Evolutionary conservation across 2,329 filamentous ascomycete genomes (phyloP), one percentile per base, ranked within the genome.

Genomic region (Dactylellina drechsleri): DNA sequence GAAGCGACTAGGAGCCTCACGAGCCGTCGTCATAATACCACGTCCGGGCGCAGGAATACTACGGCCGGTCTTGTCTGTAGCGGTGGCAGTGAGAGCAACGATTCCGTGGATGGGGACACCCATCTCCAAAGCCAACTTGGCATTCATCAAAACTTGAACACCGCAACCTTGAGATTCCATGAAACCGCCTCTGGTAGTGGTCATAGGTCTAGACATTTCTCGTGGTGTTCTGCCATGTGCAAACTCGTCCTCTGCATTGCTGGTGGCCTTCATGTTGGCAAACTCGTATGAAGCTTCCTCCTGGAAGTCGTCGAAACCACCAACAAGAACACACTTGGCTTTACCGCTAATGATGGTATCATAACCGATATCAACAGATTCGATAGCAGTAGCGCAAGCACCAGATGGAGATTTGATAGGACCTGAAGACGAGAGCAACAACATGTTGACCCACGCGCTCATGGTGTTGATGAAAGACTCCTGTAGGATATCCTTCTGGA

Each of bases 391-490:
- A 70, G 95, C 95, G 82, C 95, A 99, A 81, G 95, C 95, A 85
- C 94, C 95, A 60, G 98, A 95, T 2, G 95, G 95, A 0, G 96
- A 98, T 87, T 98, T 97, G 87, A 99, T 98, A 49, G 95, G 92
- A 79, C 95, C 95, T 61, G 95, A 98, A 4, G 95, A 98, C 3
- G 95, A 99, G 77, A 99, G 86, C 77, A 99, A 86, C 84, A 99
- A 86, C 95, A 99, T 99, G 86, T 99, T 99, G 70, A 99, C 93
- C 95, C 95, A 99, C 15, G 95, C 95, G 79, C 92, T 91, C 94
- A 99, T 99, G 66, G 95, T 99, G 87, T 99, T 99, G 87, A 99
- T 98, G 86, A 99, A 99, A 12, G 95, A 98, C 84, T 99, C 95
- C 82, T 99, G 96, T 13, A 99, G 87, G 81, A 99, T 97, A 81